Evolutionary conservation across 306 rosid species (phyloP).

Genomic region (Vigna hirtella): DNA sequence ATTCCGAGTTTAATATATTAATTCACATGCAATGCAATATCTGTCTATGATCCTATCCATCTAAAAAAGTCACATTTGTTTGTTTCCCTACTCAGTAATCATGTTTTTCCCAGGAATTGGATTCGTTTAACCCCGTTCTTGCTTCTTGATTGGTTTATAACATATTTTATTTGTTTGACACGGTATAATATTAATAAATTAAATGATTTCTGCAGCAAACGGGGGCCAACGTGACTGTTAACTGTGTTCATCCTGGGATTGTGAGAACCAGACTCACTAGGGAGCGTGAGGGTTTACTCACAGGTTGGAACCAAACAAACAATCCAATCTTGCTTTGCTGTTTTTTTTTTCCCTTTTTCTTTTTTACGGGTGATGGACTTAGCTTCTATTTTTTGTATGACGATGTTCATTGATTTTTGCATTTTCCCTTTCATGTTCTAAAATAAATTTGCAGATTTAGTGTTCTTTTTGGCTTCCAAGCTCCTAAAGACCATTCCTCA

Average conservation of each 20-base stretch:
- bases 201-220: constrained; percentile 58
- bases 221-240: constrained; percentile 82
- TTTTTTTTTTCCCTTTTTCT: too few species aligned
- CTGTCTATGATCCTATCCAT: constrained; percentile 15
- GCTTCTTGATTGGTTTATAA: not conserved
- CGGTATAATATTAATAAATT: not conserved
- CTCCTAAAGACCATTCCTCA: constrained; percentile 90
- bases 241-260: constrained; percentile 94
- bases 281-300: constrained; percentile 87
- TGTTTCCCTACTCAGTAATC: constrained; percentile 33
- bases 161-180: constrained; percentile 15
- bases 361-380: too few species aligned
- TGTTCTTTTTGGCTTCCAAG: constrained; percentile 82
- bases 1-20: not conserved
- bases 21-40: not conserved
- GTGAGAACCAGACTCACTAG: constrained; percentile 90
- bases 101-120: constrained; percentile 18
- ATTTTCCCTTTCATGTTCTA: constrained; percentile 3
- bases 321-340: not conserved
- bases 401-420: constrained; percentile 1
- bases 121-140: constrained; percentile 35
- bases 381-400: not conserved
- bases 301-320: constrained; percentile 55
- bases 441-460: constrained; percentile 67
- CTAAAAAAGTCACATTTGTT: constrained; percentile 51